Evolutionary conservation across 805 yeast genomes (phyloP), one percentile per base, ranked within the genome.

Genomic region (Candida odintsovae): DNA sequence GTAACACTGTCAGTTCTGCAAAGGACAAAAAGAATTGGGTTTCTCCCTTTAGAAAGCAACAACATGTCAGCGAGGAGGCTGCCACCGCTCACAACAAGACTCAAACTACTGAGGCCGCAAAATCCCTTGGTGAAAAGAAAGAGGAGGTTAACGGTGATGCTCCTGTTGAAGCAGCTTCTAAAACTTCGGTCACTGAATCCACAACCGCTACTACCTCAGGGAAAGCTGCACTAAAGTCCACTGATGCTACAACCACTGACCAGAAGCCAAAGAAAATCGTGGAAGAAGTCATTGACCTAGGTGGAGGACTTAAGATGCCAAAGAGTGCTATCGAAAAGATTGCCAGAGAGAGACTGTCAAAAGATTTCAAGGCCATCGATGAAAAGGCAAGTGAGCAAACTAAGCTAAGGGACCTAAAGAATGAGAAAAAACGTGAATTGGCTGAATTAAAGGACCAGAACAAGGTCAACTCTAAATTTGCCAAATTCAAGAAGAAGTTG

Each of bases 261-360:
- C 19, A 16, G 16, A 33, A 36, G 39, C 22, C 13, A 18, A 53
- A 55, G 47, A 51, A 54, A 10, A 52, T 49, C 16, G 52, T 51
- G 20, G 62, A 60, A 38, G 49, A 46, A 2, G 43, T 57, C n/a
- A 44, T 60, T 36, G 62, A 60, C 36, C 46, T 60, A 2, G 64
- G 64, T 38, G 62, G 59, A 40, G 64, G 64, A 10, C 47, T 60
- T 41, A 59, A 58, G 47, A 44, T 60, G 51, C 53, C 58, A 10
- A 58, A 58, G 50, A 53, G 59, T 36, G 50, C 50, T 7, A 52
- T 60, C 25, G 49, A 56, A 19, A 57, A 52, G 9, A 60, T 60
- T 45, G 64, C 64, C 3, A 53, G 45, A 47, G 51, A 49, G 37
- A 56, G 49, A 45, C 47, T 60, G 29, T 42, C 55, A 20, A 52